Evolutionary conservation across 371 early-diverging fungal species (phyloP), one percentile per base, ranked within the genome.

Genomic region (Actinomucor elegans): DNA sequence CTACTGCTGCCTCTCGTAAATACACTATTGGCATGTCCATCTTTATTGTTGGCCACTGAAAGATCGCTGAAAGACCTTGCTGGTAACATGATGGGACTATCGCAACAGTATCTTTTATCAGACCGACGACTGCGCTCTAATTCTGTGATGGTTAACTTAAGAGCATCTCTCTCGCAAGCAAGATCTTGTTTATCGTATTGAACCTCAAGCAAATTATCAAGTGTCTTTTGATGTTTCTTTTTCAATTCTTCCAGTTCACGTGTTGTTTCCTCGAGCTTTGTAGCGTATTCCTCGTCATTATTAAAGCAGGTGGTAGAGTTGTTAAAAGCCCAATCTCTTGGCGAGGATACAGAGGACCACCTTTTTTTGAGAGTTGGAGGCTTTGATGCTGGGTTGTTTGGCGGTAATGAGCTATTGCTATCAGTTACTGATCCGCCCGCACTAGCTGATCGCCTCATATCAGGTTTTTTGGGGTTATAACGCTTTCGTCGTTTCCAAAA

Each of bases 151-250:
- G 75, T 75, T 27, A 69, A 44, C 42, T 75, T 71, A 5, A 75
- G 32, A 10, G 75, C 75, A 52, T 71, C 71, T 21, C 75, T 54
- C 42, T 75, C 75, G 2, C 59, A 64, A 38, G 57, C 66, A 9
- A 71, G 38, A 40, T 75, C 75, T 32, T 69, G 59, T 24, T 69
- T 71, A 45, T 71, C 75, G 51, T 64, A 59, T 18, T 57, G 59
- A 10, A 67, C 33, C 37, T 75, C 71, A 0, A 32, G 17, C 15
- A 75, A 17, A 17, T 66, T 62, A 14, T 64, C 62, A 5, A 68
- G 23, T 0, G 57, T 48, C 28, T 57, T 45, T 14, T 60, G 41
- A 37, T 71, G 53, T 1, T 46, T 31, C 23, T 17, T 21, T 28
- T 36, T 47, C 6, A 57, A 31, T 12, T 55, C 31, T 12, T 47